Evolutionary conservation across 108 stramenopile species (phyloP).

Genomic region (Nitzschia sp.): DNA sequence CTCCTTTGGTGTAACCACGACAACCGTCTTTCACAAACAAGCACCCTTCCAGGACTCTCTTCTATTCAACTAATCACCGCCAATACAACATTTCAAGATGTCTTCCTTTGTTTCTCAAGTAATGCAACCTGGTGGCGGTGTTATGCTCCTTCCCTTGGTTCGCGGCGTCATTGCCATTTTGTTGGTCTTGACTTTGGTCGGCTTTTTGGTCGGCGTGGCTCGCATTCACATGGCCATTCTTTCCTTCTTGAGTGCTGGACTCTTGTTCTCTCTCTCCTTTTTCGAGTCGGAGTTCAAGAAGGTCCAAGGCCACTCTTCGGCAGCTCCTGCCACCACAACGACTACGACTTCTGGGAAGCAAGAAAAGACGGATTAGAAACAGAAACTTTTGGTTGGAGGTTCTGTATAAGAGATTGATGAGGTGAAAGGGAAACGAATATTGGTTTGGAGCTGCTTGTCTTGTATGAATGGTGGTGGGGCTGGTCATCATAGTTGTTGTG

Average conservation of each 20-base stretch:
- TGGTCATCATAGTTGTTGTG: too few species aligned
- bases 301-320: constrained; percentile 34
- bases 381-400: too few species aligned
- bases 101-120: constrained; percentile 64
- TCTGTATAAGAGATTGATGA: too few species aligned
- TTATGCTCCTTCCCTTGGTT: constrained; percentile 83
- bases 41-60: not conserved
- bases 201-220: constrained; percentile 65
- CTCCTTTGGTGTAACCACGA: not conserved
- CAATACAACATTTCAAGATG: constrained; percentile 12
- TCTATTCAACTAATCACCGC: not conserved
- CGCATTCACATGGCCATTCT: constrained; percentile 87
- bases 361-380: constrained; percentile 54
- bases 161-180: constrained; percentile 64
- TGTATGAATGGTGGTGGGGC: too few species aligned
- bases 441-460: too few species aligned
- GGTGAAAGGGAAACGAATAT: too few species aligned
- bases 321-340: constrained; percentile 5
- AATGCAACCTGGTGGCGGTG: constrained; percentile 80
- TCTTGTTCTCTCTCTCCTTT: constrained; percentile 70
- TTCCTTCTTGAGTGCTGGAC: constrained; percentile 59
- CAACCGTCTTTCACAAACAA: not conserved
- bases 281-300: constrained; percentile 82
- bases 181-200: constrained; percentile 54
- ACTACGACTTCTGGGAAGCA: constrained; percentile 19